Evolutionary conservation across 169 alveolate genomes (phyloP).

Genomic region (Cystoisospora suis): DNA sequence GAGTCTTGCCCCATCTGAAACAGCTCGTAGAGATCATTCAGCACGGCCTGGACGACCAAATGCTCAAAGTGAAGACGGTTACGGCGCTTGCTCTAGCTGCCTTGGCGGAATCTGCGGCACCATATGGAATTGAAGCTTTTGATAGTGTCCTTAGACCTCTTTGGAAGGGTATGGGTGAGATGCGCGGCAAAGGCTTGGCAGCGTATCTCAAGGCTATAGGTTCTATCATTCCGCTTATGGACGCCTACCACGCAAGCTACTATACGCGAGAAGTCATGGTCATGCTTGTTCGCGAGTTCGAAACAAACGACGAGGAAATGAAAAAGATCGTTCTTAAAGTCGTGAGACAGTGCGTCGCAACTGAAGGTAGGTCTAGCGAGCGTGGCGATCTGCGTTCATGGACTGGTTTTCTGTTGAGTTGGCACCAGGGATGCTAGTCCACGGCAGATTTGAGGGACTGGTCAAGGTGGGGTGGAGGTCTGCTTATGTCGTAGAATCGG

Average conservation of each 20-base stretch:
- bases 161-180: conserved; percentile 96
- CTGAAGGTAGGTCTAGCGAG: conserved; percentile 89
- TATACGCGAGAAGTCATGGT: conserved; percentile 97
- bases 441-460: too few species aligned
- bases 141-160: conserved; percentile 96
- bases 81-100: conserved; percentile 99
- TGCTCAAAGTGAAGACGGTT: conserved; percentile 90
- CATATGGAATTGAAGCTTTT: conserved; percentile 99
- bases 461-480: too few species aligned
- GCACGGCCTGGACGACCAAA: conserved; percentile 96
- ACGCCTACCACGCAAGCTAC: conserved; percentile 97
- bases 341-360: conserved; percentile 96
- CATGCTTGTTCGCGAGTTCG: conserved; percentile 95
- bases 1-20: conserved; percentile 97
- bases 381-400: too few species aligned
- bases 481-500: too few species aligned
- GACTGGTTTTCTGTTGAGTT: too few species aligned
- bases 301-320: conserved; percentile 99
- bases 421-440: too few species aligned
- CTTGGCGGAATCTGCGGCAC: conserved; percentile 99
- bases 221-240: conserved; percentile 98
- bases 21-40: conserved; percentile 96
- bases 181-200: conserved; percentile 97
- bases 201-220: conserved; percentile 98
- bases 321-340: conserved; percentile 95